Evolutionary conservation across 352 stramenopile species (phyloP).

Genomic region (Pythium aphanidermatum): DNA sequence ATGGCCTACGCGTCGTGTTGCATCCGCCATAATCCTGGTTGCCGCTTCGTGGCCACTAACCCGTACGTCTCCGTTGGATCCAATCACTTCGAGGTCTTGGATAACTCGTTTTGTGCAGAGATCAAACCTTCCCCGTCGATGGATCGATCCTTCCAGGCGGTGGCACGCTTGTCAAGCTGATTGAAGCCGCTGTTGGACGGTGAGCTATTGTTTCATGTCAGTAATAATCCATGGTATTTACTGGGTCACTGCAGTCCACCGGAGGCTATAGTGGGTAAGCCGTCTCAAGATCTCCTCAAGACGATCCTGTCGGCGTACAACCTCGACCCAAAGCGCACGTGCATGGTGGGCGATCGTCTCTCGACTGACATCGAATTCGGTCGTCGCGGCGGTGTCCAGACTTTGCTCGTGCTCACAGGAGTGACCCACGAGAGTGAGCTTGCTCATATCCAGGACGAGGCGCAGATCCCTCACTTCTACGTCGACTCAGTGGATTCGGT

Average conservation of each 20-base stretch:
- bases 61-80: slow-evolving; percentile 29
- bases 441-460: slow-evolving; percentile 32
- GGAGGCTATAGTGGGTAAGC: slow-evolving; percentile 75
- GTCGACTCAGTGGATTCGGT: slow-evolving; percentile 67
- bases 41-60: slow-evolving; percentile 80
- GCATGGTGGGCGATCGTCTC: slow-evolving; percentile 83
- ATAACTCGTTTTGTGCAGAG: slow-evolving; percentile 39
- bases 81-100: not conserved
- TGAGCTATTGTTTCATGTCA: slow-evolving; percentile 21
- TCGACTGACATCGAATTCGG: slow-evolving; percentile 85
- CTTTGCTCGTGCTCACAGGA: slow-evolving; percentile 69
- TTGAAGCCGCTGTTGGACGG: slow-evolving; percentile 61
- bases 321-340: slow-evolving; percentile 61
- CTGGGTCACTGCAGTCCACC: slow-evolving; percentile 27
- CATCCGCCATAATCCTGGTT: slow-evolving; percentile 62
- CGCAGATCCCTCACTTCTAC: slow-evolving; percentile 60
- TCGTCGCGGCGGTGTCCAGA: slow-evolving; percentile 57
- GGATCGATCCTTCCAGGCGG: slow-evolving; percentile 67
- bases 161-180: slow-evolving; percentile 60
- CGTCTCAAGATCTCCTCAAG: slow-evolving; percentile 75
- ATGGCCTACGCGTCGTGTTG: slow-evolving; percentile 72
- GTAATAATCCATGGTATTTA: slow-evolving; percentile 1
- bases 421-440: slow-evolving; percentile 62
- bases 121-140: slow-evolving; percentile 71
- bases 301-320: slow-evolving; percentile 73